Evolutionary conservation across 2,329 filamentous ascomycete species (phyloP).

Genomic region (Penicillium verrucosum): DNA sequence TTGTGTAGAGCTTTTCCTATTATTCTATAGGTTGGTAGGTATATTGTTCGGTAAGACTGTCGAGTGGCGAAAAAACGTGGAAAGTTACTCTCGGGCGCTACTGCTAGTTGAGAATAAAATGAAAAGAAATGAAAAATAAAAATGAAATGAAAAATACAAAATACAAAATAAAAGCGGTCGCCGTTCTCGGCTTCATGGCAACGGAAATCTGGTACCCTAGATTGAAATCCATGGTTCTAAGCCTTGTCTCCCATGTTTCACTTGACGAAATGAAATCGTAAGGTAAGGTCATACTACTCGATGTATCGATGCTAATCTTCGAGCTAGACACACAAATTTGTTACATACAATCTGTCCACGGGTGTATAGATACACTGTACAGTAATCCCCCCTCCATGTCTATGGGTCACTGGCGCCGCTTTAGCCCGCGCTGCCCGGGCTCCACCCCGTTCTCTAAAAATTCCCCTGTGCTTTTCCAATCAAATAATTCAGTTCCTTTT

Average conservation of each 20-base stretch:
- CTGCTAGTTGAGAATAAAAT: background rate
- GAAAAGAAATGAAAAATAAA: background rate
- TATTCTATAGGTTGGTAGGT: background rate
- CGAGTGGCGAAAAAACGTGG: background rate
- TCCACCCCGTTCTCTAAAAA: slow-evolving; percentile 24
- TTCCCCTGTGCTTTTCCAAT: slow-evolving; percentile 15
- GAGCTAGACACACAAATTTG: background rate
- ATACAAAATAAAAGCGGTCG: background rate
- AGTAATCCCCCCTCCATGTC: slow-evolving; percentile 34
- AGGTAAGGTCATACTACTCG: background rate
- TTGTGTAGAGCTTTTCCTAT: background rate
- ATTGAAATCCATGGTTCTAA: slow-evolving; percentile 6
- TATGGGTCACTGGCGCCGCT: slow-evolving; percentile 35
- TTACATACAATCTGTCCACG: background rate
- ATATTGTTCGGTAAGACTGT: background rate
- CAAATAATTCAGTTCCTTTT: slow-evolving; percentile 17
- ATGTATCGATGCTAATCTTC: background rate
- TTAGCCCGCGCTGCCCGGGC: slow-evolving; percentile 23
- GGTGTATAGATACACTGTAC: background rate
- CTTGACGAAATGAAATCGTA: background rate
- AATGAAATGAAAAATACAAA: background rate
- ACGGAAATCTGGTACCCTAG: slow-evolving; percentile 11
- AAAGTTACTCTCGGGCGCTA: slow-evolving; percentile 1
- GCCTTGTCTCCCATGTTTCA: background rate
- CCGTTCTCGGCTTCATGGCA: slow-evolving; percentile 7